Base-by-base conservation (phyloP, 306 rosid genomes). In the Corylus americana region DNA sequence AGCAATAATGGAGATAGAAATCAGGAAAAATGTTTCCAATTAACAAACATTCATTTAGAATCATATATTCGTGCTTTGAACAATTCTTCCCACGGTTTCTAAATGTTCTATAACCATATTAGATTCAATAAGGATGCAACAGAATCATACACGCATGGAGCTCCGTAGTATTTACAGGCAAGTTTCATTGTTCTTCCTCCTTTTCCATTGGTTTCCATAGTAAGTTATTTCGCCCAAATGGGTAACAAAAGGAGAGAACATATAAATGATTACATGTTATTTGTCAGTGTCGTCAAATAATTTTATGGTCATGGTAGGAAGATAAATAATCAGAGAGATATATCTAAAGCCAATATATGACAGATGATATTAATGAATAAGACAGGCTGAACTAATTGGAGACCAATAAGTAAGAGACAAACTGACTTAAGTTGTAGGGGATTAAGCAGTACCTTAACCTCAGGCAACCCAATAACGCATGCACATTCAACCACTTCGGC, bases 401-500 rank as follows among this genome's bases (percentile, higher is more conserved):
- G 72, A 70, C 7, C 35, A 74, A 63, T 71, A 53, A 74, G 71
- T 11, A 70, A 81, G 71, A 73, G 9, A 20, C 44, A 77, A 51
- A 44, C 13, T 7, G 11, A 66, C 53, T 49, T 64, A 31, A 82
- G 61, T 66, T 69, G 47, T 16, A 54, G 58, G 3, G 58, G 79
- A 64, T 78, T 49, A 72, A 75, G 55, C 54, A 55, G 75, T 90
- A 95, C 98, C 97, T 95, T 91, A 29, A 78, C 93, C 79, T 93
- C 97, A 7, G 94, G 99, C 83, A 96, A 87, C 59, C 99, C 99
- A 35, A 96, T 78, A 27, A 96, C 99, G 73, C 99, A 96, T 3
- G 92, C 99, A 78, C 99, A 96, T 86, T 96, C 99, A 55, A 93
- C 91, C 8, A 96, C 99, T 79, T 93, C 97, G 49, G 97, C 98